These are phyloP conservation scores for Pseudocercospora macadamiae DNA, from an alignment of 2,329 filamentous ascomycete species.

Conservation along the genomic window DNA sequence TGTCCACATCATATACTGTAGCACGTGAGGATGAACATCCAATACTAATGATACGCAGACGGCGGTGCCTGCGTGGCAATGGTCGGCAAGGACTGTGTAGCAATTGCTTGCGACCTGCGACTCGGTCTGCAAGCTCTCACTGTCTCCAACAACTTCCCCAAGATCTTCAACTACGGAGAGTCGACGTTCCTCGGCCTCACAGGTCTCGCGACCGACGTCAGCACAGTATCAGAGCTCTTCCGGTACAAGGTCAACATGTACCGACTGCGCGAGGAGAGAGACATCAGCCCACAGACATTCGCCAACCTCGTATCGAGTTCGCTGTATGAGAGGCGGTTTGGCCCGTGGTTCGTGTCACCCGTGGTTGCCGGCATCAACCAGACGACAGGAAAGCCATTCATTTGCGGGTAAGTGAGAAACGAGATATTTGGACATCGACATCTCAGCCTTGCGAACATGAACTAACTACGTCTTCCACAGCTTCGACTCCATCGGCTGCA, in stretches of 20 bases:
- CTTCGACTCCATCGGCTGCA: constrained; percentile 98
- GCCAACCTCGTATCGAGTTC: constrained; percentile 91
- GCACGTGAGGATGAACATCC: constrained; percentile 10
- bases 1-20: constrained; percentile 39
- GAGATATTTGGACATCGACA: too few species aligned
- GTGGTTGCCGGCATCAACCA: constrained; percentile 94
- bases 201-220: constrained; percentile 92
- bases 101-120: constrained; percentile 97
- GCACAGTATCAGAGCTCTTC: constrained; percentile 93
- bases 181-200: constrained; percentile 95
- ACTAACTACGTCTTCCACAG: constrained; percentile 22
- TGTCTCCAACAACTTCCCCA: constrained; percentile 99
- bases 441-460: neutral
- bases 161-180: constrained; percentile 93
- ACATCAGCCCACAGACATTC: constrained; percentile 92
- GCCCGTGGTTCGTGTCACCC: constrained; percentile 93
- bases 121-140: constrained; percentile 95
- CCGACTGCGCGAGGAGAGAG: constrained; percentile 94
- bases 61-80: constrained; percentile 97
- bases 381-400: constrained; percentile 92
- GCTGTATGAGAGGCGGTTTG: constrained; percentile 94
- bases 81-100: constrained; percentile 99
- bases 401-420: constrained; percentile 68
- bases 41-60: constrained; percentile 47
- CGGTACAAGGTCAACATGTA: constrained; percentile 99